Evolutionary conservation across 352 stramenopile species (phyloP).

Genomic region (Pythium sukuiense): DNA sequence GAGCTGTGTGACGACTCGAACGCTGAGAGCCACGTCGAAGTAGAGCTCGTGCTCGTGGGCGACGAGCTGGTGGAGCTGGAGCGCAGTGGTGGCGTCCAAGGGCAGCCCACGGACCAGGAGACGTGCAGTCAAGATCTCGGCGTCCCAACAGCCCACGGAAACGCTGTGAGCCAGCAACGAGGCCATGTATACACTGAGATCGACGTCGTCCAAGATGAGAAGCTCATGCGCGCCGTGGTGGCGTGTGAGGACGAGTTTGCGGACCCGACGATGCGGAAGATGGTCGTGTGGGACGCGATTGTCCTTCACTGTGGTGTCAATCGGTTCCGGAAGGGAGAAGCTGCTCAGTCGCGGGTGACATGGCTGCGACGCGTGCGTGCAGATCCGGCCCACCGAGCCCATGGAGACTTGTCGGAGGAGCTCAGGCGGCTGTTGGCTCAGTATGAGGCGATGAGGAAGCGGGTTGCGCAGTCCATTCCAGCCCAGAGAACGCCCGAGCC

Average conservation of each 20-base stretch:
- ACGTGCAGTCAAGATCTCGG: not conserved
- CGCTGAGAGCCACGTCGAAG: not conserved
- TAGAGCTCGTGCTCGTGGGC: conserved; percentile 1
- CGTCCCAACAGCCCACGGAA: too few species aligned
- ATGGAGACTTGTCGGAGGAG: not conserved
- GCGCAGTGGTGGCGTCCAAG: not conserved
- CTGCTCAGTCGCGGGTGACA: not conserved
- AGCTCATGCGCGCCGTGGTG: not conserved
- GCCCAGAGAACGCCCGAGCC: not conserved
- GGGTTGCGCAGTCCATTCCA: not conserved
- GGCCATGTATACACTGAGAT: not conserved
- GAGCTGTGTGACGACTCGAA: not conserved
- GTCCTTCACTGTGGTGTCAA: not conserved
- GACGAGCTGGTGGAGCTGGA: not conserved
- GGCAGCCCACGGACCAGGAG: not conserved
- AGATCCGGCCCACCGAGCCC: not conserved
- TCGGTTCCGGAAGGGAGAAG: not conserved
- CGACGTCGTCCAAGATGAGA: not conserved
- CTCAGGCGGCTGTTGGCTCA: not conserved
- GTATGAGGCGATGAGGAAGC: not conserved
- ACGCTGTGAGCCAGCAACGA: too few species aligned
- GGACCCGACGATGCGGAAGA: not conserved
- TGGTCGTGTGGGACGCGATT: not conserved
- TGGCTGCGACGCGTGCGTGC: not conserved
- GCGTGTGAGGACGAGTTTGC: not conserved